Base-by-base conservation (phyloP, 2,329 filamentous ascomycete species). In the Nakataea oryzae region DNA sequence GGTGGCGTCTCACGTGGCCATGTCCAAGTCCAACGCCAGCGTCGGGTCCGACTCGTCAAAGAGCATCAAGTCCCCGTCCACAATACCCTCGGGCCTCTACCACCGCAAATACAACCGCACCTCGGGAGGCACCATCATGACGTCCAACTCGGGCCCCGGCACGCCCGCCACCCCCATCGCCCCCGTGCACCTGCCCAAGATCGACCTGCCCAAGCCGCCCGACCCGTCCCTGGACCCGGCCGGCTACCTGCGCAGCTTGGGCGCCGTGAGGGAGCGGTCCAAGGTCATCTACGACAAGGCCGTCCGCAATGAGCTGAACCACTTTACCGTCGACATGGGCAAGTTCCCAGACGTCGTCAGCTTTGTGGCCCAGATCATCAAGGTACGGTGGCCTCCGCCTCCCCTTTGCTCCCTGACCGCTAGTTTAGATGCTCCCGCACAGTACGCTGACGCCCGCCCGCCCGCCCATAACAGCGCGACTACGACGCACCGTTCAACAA, bases 331-430 rank as follows among this genome's bases (percentile, higher is more conserved):
- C 58, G 93, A 97, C 74, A 86, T 93, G 81, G 76, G 75, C 75
- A 96, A 93, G 75, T 93, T 96, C 72, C 76, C 81, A 57, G 89
- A 93, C 66, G 93, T 93, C 1, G 91, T 93, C 17, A 83, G 83
- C 57, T 96, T 96, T 72, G 89, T 96, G 12, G 87, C 93, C n/a
- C 87, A 89, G 54, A 93, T 97, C 66, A 96, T 97, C 79, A 96
- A 96, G 88, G 92, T 93, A 78, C 6, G 55, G 21, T 60, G n/a
- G 56, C 32, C 28, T 57, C 21, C 28, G 9, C 8, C 34, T 26
- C 32, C 6, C 34, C 7, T 27, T 12, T 27, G 26, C 13, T 28
- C 28, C 13, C 28, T n/a, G 26, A 30, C 29, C 24, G 54, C 11
- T 28, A 13, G 29, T 3, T 32, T 17, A 12, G 9, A n/a, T 8